Base-by-base conservation (phyloP, 768 basidiomycete species). In the Pleurotus cornucopiae region DNA sequence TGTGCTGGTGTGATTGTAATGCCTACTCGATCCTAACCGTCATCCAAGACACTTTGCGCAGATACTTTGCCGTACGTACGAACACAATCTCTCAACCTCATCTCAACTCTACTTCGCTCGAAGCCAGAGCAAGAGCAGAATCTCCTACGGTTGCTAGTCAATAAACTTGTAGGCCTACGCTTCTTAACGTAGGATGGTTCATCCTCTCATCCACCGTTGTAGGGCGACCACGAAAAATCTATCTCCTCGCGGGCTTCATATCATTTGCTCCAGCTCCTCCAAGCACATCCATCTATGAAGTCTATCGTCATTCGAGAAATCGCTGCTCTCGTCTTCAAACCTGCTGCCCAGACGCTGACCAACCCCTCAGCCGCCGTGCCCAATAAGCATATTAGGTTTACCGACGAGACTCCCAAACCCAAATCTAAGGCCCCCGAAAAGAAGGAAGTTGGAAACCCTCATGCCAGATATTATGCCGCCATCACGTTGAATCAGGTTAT, bases 101-200 rank as follows among this genome's bases (percentile, higher is more conserved):
- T 94, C 37, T 84, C 81, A 67, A 86, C 83, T 25, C 83, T 98
- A 4, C 82, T 99, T 9, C 81, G 83, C 30, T 89, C 88, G 57
- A 94, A 94, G 63, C 94, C 96, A 0, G 97, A 99, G 68, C 97
- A 99, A 68, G 97, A 98, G 67, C 94, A 98, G 65, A 99, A 99
- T 73, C 74, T 98, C 26, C 82, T 98, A 4, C 84, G 89, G 25
- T 75, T 98, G 4, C 85, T 98, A 6, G 93, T 94, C 34, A 96
- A 98, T 76, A 98, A 98, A 69, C 82, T 99, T 18, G 93, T 89
- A 60, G 49, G 30, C 30, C 9, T 34, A 30, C 30, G 30, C 3
- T 34, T 34, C 30, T 7, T 2, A 34, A 9, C 30, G 9, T 11
- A 34, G 30, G 2, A 34, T 34, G 1, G 30, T 34, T 9, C 30